Conservation (phyloP, 371 early-diverging fungal species). For the Haplosporangium sp. region DNA sequence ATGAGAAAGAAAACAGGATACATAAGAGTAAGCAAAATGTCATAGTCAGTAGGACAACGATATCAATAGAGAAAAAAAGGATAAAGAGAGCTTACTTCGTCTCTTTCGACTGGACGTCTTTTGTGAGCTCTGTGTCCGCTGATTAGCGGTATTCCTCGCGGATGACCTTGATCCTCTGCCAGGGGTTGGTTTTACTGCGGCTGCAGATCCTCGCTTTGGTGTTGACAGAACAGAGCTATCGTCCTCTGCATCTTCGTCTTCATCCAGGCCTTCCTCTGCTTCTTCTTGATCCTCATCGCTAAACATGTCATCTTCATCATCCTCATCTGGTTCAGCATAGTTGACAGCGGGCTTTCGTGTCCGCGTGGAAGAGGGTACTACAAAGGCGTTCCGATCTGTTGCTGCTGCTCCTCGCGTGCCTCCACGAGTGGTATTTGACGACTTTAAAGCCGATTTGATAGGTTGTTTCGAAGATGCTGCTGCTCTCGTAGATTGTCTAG, state of each 20-base stretch:
- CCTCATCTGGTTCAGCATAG: constrained; percentile 52
- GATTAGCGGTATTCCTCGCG: constrained; percentile 16
- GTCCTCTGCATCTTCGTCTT: constrained; percentile 31
- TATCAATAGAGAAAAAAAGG: background rate
- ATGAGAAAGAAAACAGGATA: background rate
- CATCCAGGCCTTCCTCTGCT: constrained; percentile 26
- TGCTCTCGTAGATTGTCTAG: constrained; percentile 10
- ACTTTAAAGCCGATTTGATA: background rate
- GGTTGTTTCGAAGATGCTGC: constrained; percentile 2
- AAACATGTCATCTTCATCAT: constrained; percentile 22
- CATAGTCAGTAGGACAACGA: background rate
- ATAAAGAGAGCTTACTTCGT: constrained; percentile 16
- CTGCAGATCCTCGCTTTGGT: constrained; percentile 7
- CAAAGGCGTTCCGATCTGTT: constrained; percentile 28
- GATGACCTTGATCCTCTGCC: constrained; percentile 22
- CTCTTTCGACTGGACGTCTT: constrained; percentile 20
- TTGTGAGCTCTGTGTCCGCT: constrained; percentile 2
- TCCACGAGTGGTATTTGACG: constrained; percentile 2
- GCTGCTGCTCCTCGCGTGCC: constrained; percentile 11
- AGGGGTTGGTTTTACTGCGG: background rate
- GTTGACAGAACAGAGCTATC: constrained; percentile 18
- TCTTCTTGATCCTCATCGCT: constrained; percentile 24
- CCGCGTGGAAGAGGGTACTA: constrained; percentile 34
- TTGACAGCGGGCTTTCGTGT: constrained; percentile 46
- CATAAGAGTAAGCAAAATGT: background rate